Evolutionary conservation across 352 stramenopile genomes (phyloP), one percentile per base, ranked within the genome.

Genomic region (Phytophthora pinifolia): DNA sequence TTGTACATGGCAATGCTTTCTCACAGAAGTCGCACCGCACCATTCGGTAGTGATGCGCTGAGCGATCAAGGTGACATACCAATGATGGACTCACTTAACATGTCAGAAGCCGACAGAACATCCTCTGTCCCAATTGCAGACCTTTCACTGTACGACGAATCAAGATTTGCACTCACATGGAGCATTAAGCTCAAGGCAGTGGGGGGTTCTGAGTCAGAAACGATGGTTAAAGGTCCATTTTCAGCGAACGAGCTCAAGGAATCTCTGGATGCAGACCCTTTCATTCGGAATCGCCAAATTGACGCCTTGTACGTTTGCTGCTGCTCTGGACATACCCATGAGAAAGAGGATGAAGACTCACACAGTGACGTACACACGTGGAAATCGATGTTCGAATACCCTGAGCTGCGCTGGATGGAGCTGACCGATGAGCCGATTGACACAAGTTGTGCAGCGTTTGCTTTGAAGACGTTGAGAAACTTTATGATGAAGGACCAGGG

Each of bases 391-490:
- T 70, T 79, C 47, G 59, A 88, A 48, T 74, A 77, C 14, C 80
- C 83, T 9, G 80, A 93, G 48, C 46, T 93, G n/a, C 78, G 83
- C 7, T 93, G 83, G 83, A 85, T 91, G 67, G 80, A 93, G 46
- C 22, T 93, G 15, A 79, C 81, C 1, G 75, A 88, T 17, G 70
- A 89, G 36, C 65, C 79, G 3, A 69, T 90, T 31, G 67, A 88
- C 32, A 51, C 77, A 12, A 62, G 52, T 8, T 76, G 75, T 41
- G 77, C 77, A 2, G 55, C 60, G 6, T 77, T 74, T 25, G 74
- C 80, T 3, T 58, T 93, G 14, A 72, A 72, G 15, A 77, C 84
- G 9, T 18, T 93, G 43, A 59, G 75, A 9, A 88, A 91, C 41
- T 77, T 89, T 15, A 56, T 93, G 27, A 49, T 73, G 9, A 86